Evolutionary conservation across 306 rosid genomes (phyloP), one percentile per base, ranked within the genome.

Genomic region (Cicer bijugum): DNA sequence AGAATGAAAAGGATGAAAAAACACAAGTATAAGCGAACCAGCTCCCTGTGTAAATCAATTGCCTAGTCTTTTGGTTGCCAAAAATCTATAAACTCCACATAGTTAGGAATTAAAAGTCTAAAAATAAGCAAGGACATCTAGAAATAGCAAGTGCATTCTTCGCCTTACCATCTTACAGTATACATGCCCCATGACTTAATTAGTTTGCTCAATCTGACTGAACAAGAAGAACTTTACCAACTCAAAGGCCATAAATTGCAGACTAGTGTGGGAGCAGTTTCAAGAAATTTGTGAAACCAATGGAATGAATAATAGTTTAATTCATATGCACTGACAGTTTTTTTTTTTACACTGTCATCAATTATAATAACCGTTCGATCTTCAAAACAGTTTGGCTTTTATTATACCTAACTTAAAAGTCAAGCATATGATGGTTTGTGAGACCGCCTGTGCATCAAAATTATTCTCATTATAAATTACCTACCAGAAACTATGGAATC

Each of bases 161-260:
- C 12, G 65, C 75, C 65, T 64, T 46, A 65, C 47, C 38, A 58
- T 28, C 42, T 28, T 33, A 59, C 17, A 12, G 9, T 33, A 62
- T 69, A 52, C 50, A 62, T 69, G 35, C 6, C 33, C 16, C 48
- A 51, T 28, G 15, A 56, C 66, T 65, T 65, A 51, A 39, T 40
- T 33, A 66, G 56, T 35, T 43, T n/a, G 45, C 67, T 74, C 9
- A 67, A 67, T 72, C 39, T 40, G 72, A 72, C 47, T 71, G 72
- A 57, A 73, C 4, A 47, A 53, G 47, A 85, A 20, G 20, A 8
- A 2, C 38, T 20, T 53, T 8, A 17, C 12, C 1, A 78, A 68
- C 28, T 14, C 59, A 9, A 38, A 62, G 65, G 60, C 61, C 43
- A 71, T 8, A 63, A 52, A 28, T 23, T 53, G 46, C 53, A 45